These are phyloP conservation scores for Petunia secreta DNA, from an alignment of 257 asterid species.

Conservation along the genomic window DNA sequence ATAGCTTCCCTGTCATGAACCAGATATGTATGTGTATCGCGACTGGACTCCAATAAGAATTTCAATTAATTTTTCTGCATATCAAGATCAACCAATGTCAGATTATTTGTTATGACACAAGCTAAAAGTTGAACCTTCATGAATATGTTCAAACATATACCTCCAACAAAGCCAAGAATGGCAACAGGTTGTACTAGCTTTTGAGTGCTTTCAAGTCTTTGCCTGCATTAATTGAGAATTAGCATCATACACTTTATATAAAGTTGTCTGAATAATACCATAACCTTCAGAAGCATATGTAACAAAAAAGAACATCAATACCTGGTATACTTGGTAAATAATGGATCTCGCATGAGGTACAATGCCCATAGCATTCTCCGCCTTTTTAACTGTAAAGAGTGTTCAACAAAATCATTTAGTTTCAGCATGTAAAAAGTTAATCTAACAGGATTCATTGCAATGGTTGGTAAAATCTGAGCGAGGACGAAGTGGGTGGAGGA, in stretches of 20 bases:
- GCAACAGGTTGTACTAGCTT: constrained; percentile 76
- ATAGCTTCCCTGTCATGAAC: constrained; percentile 56
- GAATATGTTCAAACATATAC: constrained; percentile 46
- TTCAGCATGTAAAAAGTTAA: not conserved
- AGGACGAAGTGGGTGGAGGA: not conserved
- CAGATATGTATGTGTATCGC: constrained; percentile 95
- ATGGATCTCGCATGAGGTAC: constrained; percentile 95
- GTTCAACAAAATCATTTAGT: not conserved
- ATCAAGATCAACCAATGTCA: not conserved
- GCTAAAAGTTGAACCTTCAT: not conserved
- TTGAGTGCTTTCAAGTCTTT: constrained; percentile 65
- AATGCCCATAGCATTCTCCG: constrained; percentile 86
- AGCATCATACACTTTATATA: constrained; percentile 23
- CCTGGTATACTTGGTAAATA: constrained; percentile 84
- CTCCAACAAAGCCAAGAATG: constrained; percentile 73
- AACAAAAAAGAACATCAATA: constrained; percentile 32
- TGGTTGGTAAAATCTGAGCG: not conserved
- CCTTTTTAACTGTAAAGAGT: constrained; percentile 64
- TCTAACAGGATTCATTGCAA: not conserved
- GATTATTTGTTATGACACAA: not conserved
- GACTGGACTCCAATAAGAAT: constrained; percentile 91
- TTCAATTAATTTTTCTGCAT: constrained; percentile 84
- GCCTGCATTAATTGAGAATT: constrained; percentile 55
- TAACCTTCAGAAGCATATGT: constrained; percentile 7
- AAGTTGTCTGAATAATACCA: not conserved